Evolutionary conservation across 1,139 yeast genomes (phyloP), one percentile per base, ranked within the genome.

Genomic region (Pichia sp.): DNA sequence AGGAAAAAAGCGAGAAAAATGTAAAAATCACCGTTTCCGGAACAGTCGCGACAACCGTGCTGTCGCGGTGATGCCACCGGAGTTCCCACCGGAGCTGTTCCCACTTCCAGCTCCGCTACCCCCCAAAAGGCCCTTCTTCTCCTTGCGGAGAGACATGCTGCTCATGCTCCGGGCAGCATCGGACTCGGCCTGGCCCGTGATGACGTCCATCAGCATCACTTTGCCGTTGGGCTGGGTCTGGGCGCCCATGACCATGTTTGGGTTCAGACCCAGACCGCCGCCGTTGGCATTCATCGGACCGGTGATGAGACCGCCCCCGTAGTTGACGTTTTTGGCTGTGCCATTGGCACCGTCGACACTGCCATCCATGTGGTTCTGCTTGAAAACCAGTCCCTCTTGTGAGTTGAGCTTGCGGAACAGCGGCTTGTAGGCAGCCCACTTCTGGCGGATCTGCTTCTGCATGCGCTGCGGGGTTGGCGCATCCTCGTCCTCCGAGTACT

Each of bases 381-480:
- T 73, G 61, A 80, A 79, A n/a, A 76, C 75, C 59, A 76, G 60
- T 55, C 84, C 81, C 62, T 80, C 84, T 60, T 81, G 84, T 32
- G 75, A 72, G 62, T 78, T 77, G 51, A 79, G 69, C 57, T 73
- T 62, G 23, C 69, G 57, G 47, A 66, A 65, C 15, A 59, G 54
- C 10, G 70, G 69, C 38, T 65, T 65, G 38, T 65, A 66, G 1
- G 64, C 60, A 5, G 68, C 76, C 70, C 70, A 67, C 48, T 65
- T 66, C 53, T 67, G 70, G 45, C 76, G 73, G 53, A 80, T 66
- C 45, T 80, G 78, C 50, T 74, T 72, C 58, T 73, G 73, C 43
- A 80, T 69, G 57, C 76, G 78, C 50, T 72, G 73, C 3, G 81
- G 67, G 3, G 72, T 70, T 1, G 84, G 85, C 0, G 80, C 81